phyloP scores from a whole-genome alignment of 129 eudicot species.

The Glebionis coronaria region DNA sequence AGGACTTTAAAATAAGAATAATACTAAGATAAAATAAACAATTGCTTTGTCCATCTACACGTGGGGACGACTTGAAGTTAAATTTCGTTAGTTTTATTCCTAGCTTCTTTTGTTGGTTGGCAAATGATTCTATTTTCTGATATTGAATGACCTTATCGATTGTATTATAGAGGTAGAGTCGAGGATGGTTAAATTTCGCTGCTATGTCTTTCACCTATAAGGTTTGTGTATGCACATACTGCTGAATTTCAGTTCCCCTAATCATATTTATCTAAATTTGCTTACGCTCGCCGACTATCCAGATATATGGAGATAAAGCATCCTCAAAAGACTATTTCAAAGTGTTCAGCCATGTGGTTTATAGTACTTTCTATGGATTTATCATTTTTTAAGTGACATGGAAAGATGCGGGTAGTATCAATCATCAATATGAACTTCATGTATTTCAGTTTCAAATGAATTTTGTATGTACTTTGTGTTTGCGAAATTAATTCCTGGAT shows the following conservation, averaged over 20 bases:
- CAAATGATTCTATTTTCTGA: constrained; percentile 57
- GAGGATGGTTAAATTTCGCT: constrained; percentile 67
- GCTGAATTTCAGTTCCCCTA: too few species aligned
- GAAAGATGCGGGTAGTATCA: constrained; percentile 83
- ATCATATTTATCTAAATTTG: too few species aligned
- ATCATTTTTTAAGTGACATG: constrained; percentile 85
- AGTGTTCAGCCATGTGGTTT: too few species aligned
- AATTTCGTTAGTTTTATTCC: constrained; percentile 53
- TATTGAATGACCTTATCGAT: constrained; percentile 75
- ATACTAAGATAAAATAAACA: too few species aligned
- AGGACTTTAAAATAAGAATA: too few species aligned
- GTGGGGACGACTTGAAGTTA: constrained; percentile 73
- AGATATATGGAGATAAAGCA: too few species aligned
- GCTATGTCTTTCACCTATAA: too few species aligned
- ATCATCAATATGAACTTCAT: constrained; percentile 90
- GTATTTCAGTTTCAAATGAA: constrained; percentile 25
- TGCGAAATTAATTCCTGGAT: too few species aligned
- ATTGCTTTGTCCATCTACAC: too few species aligned
- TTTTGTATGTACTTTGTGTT: constrained; percentile 1
- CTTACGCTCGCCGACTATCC: too few species aligned
- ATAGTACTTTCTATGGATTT: constrained; percentile 82
- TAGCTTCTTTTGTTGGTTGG: constrained; percentile 43
- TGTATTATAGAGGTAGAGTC: constrained; percentile 82
- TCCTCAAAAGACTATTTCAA: too few species aligned
- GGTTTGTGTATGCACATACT: too few species aligned